A percentile compares a stretch with the other conserved stretches of the same genome.
These are phyloP conservation scores for Fusarium tjaetaba DNA, from an alignment of 2,329 filamentous ascomycete genomes.

Conservation along the genomic window DNA sequence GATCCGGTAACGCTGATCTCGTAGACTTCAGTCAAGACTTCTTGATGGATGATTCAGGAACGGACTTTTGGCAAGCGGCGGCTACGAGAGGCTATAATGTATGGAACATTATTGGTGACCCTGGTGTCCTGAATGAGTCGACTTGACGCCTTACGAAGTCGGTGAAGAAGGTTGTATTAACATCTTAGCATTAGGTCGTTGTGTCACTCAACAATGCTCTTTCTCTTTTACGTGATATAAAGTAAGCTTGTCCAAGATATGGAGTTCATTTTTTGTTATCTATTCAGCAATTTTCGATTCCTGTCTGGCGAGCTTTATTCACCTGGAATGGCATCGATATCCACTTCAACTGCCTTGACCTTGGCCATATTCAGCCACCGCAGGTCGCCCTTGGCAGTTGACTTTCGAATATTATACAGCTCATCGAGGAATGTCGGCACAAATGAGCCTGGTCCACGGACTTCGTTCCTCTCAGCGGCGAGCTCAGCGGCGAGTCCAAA, in stretches of 20 bases:
- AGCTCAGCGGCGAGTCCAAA: conserved; percentile 80
- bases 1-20: conserved; percentile 30
- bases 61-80: conserved; percentile 42
- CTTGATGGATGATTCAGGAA: conserved; percentile 37
- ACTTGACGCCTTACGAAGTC: not conserved
- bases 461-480: conserved; percentile 70
- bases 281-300: not conserved
- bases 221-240: not conserved
- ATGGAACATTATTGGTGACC: conserved; percentile 45
- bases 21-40: conserved; percentile 37
- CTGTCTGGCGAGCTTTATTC: not conserved
- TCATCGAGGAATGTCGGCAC: conserved; percentile 86
- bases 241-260: conserved; percentile 4
- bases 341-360: conserved; percentile 53
- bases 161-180: not conserved
- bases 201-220: not conserved
- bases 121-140: conserved; percentile 34
- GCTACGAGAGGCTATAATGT: conserved; percentile 37
- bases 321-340: conserved; percentile 22
- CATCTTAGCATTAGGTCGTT: conserved; percentile 1
- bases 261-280: not conserved
- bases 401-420: conserved; percentile 61
- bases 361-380: conserved; percentile 64
- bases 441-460: conserved; percentile 86
- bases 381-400: conserved; percentile 58